phyloP scores from a whole-genome alignment of 1,284 basidiomycete species.

The Sporisorium reilianum region DNA sequence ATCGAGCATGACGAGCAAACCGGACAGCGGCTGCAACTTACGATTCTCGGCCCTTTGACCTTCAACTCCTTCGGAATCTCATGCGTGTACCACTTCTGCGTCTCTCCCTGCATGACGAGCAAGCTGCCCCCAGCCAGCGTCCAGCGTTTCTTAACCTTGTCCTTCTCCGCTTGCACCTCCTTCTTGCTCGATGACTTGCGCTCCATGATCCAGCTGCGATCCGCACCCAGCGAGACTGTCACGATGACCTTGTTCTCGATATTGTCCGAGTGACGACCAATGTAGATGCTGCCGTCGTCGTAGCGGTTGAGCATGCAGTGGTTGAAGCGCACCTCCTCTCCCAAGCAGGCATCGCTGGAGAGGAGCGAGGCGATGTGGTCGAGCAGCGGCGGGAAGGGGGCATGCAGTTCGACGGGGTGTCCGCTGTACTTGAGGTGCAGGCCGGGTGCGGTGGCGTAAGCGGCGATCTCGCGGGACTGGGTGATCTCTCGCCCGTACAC shows the following conservation, averaged over 20 bases:
- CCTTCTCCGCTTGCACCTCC: not conserved
- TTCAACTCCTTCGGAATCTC: conserved; percentile 63
- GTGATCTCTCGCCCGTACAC: conserved; percentile 73
- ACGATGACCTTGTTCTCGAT: conserved; percentile 72
- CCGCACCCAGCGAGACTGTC: conserved; percentile 72
- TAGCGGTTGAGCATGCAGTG: conserved; percentile 74
- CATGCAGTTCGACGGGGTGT: conserved; percentile 69
- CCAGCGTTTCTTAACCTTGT: conserved; percentile 64
- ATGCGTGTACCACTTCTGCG: conserved; percentile 73
- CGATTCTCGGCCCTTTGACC: conserved; percentile 51
- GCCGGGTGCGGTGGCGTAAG: conserved; percentile 68
- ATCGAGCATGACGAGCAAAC: not conserved
- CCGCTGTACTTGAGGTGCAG: conserved; percentile 71
- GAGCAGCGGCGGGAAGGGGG: conserved; percentile 71
- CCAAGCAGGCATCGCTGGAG: conserved; percentile 67
- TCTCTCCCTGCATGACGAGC: conserved; percentile 74
- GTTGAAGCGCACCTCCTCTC: conserved; percentile 71
- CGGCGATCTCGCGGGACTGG: conserved; percentile 72
- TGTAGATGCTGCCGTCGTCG: conserved; percentile 72
- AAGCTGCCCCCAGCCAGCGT: conserved; percentile 72
- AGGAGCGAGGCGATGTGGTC: conserved; percentile 70
- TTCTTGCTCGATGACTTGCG: conserved; percentile 24
- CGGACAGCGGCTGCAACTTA: conserved; percentile 13
- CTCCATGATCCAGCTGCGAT: conserved; percentile 72
- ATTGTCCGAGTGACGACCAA: conserved; percentile 70